These are phyloP conservation scores for Aphanomyces cochlioides DNA, from an alignment of 352 stramenopile genomes.

Conservation along the genomic window DNA sequence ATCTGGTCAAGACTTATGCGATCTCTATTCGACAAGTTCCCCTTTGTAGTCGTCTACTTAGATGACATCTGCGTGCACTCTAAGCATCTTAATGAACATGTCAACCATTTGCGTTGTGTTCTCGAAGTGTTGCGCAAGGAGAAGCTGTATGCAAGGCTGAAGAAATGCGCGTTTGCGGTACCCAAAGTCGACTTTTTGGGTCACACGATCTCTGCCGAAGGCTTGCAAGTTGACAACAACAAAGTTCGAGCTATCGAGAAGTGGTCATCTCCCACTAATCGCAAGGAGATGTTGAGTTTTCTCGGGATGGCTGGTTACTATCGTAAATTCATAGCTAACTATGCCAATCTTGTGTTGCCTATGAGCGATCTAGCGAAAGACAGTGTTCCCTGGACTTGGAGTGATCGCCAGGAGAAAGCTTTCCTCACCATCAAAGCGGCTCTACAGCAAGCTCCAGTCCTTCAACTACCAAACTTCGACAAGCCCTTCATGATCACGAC, in stretches of 20 bases:
- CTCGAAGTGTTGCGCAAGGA: not conserved
- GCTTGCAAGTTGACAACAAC: constrained; percentile 12
- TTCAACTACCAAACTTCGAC: too few species aligned
- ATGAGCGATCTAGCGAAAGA: constrained; percentile 30
- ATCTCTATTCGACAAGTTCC: constrained; percentile 15
- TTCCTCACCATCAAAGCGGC: constrained; percentile 31
- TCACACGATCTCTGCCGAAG: constrained; percentile 27
- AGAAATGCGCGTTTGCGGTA: too few species aligned
- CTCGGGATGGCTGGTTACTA: constrained; percentile 35
- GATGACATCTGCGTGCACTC: constrained; percentile 26
- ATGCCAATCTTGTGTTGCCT: constrained; percentile 28
- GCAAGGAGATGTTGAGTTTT: constrained; percentile 32
- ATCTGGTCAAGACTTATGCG: constrained; percentile 22
- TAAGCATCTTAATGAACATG: constrained; percentile 6
- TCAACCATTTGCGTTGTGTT: constrained; percentile 3
- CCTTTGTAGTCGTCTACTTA: constrained; percentile 22
- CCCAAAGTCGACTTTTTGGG: constrained; percentile 15
- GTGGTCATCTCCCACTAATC: constrained; percentile 19
- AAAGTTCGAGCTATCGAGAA: constrained; percentile 30
- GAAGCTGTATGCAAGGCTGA: too few species aligned
- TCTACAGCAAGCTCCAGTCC: constrained; percentile 30
- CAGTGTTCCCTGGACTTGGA: constrained; percentile 30
- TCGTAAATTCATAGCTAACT: constrained; percentile 31
- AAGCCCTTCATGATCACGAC: too few species aligned
- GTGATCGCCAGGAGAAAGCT: constrained; percentile 1